Evolutionary conservation across 176 grass and related monocot genomes (phyloP), one percentile per base, ranked within the genome.

Genomic region (Puccinellia tenuiflora): DNA sequence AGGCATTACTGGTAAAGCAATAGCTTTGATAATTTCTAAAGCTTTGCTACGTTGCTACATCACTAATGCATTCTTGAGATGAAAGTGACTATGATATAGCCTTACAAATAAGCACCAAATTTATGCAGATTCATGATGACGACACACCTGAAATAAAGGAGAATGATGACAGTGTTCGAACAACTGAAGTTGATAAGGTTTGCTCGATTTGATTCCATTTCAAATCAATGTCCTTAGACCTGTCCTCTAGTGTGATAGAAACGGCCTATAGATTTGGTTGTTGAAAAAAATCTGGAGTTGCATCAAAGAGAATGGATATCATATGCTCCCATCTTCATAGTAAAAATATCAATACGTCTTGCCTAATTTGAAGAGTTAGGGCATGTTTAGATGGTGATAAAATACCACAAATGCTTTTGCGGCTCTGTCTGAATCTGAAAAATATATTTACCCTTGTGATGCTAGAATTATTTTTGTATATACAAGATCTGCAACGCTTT

Each of bases 1-100:
- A 99, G 87, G 96, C 96, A 90, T 96, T 93, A 85, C 82, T 96
- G 85, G 93, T 96, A 93, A 88, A 48, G 29, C 22, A 45, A 16
- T 71, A 72, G 1, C 0, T 81, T 80, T 57, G 45, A 3, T 68
- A 50, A 59, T 37, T 80, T 79, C 34, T 81, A 40, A 25, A 55
- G 6, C 24, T 34, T 38, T 60, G 17, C 35, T 26, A 9, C 1
- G 50, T 20, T 53, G 6, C 43, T 57, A 45, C 35, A 46, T 38
- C 3, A 26, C 18, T 81, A 4, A 0, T 43, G 52, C 39, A 33
- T 78, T 72, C 17, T 78, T 55, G 15, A 82, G 21, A 39, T 56
- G 12, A 29, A 60, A 66, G 55, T 38, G 43, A 13, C 13, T 71
- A 45, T 43, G 56, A 70, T 81, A 77, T 43, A 42, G 39, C 33